Conservation (phyloP, 2,329 filamentous ascomycete genomes). For the Rhinocladiella mackenziei region DNA sequence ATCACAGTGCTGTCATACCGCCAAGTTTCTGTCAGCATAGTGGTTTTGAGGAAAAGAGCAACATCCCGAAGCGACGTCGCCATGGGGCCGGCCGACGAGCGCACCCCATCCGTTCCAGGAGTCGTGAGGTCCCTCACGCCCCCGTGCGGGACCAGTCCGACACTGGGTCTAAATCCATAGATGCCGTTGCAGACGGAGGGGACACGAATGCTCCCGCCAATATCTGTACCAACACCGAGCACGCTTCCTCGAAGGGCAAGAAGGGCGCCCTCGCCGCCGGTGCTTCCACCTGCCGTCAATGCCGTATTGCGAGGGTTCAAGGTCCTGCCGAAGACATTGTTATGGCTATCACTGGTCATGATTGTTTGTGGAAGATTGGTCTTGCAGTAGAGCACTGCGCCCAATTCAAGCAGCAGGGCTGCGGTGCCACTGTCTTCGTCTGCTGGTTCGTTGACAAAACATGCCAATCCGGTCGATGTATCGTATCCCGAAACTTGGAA, state of each 20-base stretch:
- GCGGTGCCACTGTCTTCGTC: slow-evolving; percentile 27
- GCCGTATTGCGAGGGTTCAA: slow-evolving; percentile 60
- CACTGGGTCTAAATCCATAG: slow-evolving; percentile 49
- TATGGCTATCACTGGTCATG: slow-evolving; percentile 49
- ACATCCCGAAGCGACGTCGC: slow-evolving; percentile 30
- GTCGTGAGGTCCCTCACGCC: slow-evolving; percentile 48
- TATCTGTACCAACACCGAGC: slow-evolving; percentile 60
- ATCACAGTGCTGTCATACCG: slow-evolving; percentile 47
- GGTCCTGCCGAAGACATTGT: slow-evolving; percentile 56
- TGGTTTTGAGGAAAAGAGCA: slow-evolving; percentile 32
- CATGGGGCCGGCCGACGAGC: slow-evolving; percentile 44
- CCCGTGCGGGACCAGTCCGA: slow-evolving; percentile 48
- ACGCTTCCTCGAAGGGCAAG: slow-evolving; percentile 56
- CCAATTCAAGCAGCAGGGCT: slow-evolving; percentile 34
- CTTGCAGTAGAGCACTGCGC: slow-evolving; percentile 51
- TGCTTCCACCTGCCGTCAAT: slow-evolving; percentile 60
- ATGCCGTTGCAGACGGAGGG: slow-evolving; percentile 50
- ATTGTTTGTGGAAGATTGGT: slow-evolving; percentile 51
- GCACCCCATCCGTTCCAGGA: slow-evolving; percentile 47
- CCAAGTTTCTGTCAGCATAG: slow-evolving; percentile 41
- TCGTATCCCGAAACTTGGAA: slow-evolving; percentile 32
- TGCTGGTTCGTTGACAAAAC: slow-evolving; percentile 25
- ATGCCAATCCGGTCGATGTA: slow-evolving; percentile 32
- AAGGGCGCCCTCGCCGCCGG: slow-evolving; percentile 61
- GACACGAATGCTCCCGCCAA: too few species aligned